A percentile compares a stretch with the other conserved stretches of the same genome.
These are phyloP conservation scores for Jacaranda mimosifolia DNA, from an alignment of 257 asterid species.

Conservation along the genomic window DNA sequence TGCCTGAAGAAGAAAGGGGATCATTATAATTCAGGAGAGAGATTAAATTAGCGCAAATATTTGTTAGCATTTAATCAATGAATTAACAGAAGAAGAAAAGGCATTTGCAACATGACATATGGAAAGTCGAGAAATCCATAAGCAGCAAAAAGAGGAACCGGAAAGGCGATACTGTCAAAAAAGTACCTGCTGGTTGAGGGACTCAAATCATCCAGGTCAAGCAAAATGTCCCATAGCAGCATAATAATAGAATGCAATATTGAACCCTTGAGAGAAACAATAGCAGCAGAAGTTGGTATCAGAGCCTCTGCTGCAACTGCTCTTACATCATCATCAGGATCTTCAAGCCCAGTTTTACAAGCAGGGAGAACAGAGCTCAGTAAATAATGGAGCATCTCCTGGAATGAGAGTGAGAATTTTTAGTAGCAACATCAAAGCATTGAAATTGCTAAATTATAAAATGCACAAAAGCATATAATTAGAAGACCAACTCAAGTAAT, in stretches of 20 bases:
- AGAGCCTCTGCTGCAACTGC: constrained; percentile 99
- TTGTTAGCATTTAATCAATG: not conserved
- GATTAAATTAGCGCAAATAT: not conserved
- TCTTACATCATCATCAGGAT: constrained; percentile 99
- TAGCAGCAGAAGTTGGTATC: constrained; percentile 85
- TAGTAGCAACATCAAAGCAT: constrained; percentile 37
- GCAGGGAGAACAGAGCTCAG: constrained; percentile 88
- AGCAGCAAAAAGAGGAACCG: not conserved
- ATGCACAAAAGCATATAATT: constrained; percentile 13
- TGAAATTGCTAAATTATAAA: constrained; percentile 28
- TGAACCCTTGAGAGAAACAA: constrained; percentile 80
- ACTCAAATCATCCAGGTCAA: constrained; percentile 97
- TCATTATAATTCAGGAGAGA: not conserved
- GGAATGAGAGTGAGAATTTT: constrained; percentile 37
- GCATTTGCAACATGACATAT: not conserved
- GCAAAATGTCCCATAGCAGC: constrained; percentile 98
- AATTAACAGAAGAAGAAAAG: not conserved
- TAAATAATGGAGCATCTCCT: constrained; percentile 92
- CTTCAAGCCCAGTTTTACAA: constrained; percentile 97
- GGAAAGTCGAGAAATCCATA: constrained; percentile 18
- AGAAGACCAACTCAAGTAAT: not conserved
- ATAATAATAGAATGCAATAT: constrained; percentile 84
- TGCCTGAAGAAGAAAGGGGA: not conserved
- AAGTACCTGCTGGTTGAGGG: constrained; percentile 98
- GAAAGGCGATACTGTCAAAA: constrained; percentile 11